Base-by-base conservation (phyloP, 2,329 filamentous ascomycete genomes). In the Venturia aucupariae region DNA sequence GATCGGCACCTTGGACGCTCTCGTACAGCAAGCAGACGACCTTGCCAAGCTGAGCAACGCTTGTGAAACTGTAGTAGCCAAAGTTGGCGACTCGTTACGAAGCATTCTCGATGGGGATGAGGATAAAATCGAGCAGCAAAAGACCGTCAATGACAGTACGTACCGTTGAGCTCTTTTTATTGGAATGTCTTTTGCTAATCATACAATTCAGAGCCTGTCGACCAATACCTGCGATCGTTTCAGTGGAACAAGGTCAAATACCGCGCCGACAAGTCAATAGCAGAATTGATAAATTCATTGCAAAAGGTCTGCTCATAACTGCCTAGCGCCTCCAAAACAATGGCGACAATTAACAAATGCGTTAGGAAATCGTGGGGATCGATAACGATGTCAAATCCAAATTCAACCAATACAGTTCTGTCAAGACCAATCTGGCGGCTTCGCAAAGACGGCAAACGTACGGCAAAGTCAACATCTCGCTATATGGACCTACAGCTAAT, bases 181-280 rank as follows among this genome's bases (percentile, higher is more conserved):
- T 13, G 7, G 13, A 48, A 38, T 38, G 35, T 11, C 8, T n/a
- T 64, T 10, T n/a, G 55, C 54, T 64, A n/a, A 63, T 42, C 13
- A 32, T 32, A 22, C 22, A 46, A 10, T 27, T 60, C 74, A 97
- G 93, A 96, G 76, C 92, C 94, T n/a, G 92, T 93, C 66, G 93
- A 97, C 71, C 89, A 93, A 74, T 99, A 97, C 74, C 80, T 99
- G 57, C 86, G 87, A 72, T 87, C 84, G 64, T 99, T 97, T 77
- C 84, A 86, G 69, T 99, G 94, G 94, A 97, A 97, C 80, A 97
- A 94, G 77, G 90, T 96, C 77, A 94, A 96, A 75, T 99, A 97
- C 77, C 87, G 94, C 71, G 88, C 90, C 67, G 94, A 99, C 76
- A 95, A 93, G 75, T 85, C 93, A 61, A 84, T 99, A 67, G 84